A percentile compares a stretch with the other conserved stretches of the same genome.
phyloP scores from a whole-genome alignment of 1,284 basidiomycete genomes.

The Moniliella sp. region DNA sequence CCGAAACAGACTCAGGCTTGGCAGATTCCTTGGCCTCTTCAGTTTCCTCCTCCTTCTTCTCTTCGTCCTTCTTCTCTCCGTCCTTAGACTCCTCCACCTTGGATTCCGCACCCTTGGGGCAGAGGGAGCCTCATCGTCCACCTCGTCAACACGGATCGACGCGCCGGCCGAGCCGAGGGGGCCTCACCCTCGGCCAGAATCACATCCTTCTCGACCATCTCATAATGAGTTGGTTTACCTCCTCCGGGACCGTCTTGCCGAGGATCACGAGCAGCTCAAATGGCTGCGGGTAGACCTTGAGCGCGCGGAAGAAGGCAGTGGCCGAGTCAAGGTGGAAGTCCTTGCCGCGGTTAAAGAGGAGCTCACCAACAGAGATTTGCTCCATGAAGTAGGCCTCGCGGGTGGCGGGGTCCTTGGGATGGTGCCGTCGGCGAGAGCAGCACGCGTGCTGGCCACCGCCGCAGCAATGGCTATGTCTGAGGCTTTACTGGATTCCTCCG shows the following conservation, averaged over 20 bases:
- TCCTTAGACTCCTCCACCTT: no score
- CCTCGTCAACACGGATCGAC: no score
- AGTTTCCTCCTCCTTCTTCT: no score
- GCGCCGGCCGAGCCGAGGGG: no score
- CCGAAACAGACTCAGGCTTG: no score
- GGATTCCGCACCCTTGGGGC: no score
- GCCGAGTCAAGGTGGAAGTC: slow-evolving; percentile 44
- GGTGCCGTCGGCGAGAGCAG: slow-evolving; percentile 10
- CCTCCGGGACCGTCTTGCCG: slow-evolving; percentile 66
- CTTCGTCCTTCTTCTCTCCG: no score
- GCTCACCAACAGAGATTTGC: slow-evolving; percentile 68
- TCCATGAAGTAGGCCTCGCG: slow-evolving; percentile 60
- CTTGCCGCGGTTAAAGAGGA: slow-evolving; percentile 53
- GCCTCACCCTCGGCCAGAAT: slow-evolving; percentile 37
- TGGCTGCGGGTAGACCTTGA: slow-evolving; percentile 78
- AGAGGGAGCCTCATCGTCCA: no score
- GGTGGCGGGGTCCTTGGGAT: slow-evolving; percentile 11
- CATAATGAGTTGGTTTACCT: slow-evolving; percentile 73
- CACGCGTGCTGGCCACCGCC: slow-evolving; percentile 3
- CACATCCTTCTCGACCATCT: slow-evolving; percentile 65
- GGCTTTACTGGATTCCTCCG: slow-evolving; percentile 10
- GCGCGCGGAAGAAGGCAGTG: slow-evolving; percentile 70
- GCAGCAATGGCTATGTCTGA: not conserved
- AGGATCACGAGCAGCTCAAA: slow-evolving; percentile 60
- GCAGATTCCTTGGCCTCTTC: no score